Base-by-base conservation (phyloP, 2,329 filamentous ascomycete species). In the Colletotrichum sp. region DNA sequence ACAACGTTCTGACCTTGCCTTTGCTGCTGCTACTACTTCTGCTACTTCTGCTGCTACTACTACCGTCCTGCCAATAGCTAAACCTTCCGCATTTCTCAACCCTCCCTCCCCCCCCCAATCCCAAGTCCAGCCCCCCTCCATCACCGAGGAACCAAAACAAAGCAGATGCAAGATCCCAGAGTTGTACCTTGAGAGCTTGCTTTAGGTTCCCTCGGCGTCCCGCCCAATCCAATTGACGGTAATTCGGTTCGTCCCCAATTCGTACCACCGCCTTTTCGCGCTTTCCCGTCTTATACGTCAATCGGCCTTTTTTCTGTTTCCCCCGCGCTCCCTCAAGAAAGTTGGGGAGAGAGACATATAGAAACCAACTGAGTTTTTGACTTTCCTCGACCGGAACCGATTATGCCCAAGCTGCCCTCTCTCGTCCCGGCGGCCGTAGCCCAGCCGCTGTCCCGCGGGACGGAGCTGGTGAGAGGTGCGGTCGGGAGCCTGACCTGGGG, bases 401-500 rank as follows among this genome's bases (percentile, higher is more conserved):
- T 27, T 65, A 78, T 78, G 76, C 76, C 76, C 55, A 78, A 77
- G 71, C 62, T 80, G 76, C 84, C 85, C 52, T 81, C 83, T 48
- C 79, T 88, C 32, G 75, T 77, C 34, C 85, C 86, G 16, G 79
- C 82, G 18, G 77, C 82, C 58, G 76, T 89, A 73, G 83, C 83
- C 34, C 80, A 82, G 74, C 85, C 87, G 30, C 79, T 88, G 22
- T 83, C 83, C 30, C 82, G 81, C 61, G 83, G 85, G 34, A 82
- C 84, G 28, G 86, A 88, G 73, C 76, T 85, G 30, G 76, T 88
- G 52, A 86, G 88, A 66, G 81, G 83, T 28, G 80, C 83, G 22
- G 79, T 90, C 27, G 86, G 88, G 56, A 83, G 85, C 70, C 79
- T 88, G 67, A 88, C 88, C 6, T 90, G 87, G 87, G 84, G 83